A percentile compares a stretch with the other conserved stretches of the same genome.
Conservation (phyloP, 768 basidiomycete species). For the Rhodotorula babjevae region DNA sequence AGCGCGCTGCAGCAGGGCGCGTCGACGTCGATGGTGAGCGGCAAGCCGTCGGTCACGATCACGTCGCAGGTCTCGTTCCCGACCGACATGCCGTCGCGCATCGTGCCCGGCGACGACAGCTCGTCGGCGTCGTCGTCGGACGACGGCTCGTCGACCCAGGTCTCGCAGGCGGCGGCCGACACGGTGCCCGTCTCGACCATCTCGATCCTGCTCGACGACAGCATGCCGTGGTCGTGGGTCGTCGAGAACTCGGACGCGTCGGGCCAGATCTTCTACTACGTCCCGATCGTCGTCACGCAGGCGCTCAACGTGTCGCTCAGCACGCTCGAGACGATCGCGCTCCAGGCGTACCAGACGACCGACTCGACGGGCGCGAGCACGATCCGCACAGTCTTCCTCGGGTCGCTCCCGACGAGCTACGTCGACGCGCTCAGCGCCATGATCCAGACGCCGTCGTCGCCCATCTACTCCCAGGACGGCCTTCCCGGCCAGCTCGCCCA, state of each 20-base stretch:
- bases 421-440: conserved; percentile 59
- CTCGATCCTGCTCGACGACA: conserved; percentile 60
- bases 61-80: conserved; percentile 40
- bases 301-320: conserved; percentile 52
- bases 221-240: conserved; percentile 67
- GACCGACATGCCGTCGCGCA: conserved; percentile 40
- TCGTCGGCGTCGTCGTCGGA: background rate
- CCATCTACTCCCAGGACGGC: conserved; percentile 34
- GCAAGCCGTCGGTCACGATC: conserved; percentile 34
- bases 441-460: conserved; percentile 35
- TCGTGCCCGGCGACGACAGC: conserved; percentile 36
- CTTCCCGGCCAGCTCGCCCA: conserved; percentile 38
- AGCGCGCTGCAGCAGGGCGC: conserved; percentile 6
- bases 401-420: conserved; percentile 58
- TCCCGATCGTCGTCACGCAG: conserved; percentile 55
- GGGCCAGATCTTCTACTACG: conserved; percentile 71
- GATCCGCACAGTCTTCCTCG: conserved; percentile 68
- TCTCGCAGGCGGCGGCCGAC: conserved; percentile 20
- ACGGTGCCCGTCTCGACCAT: conserved; percentile 51
- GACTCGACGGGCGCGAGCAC: conserved; percentile 54
- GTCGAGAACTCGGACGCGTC: conserved; percentile 57
- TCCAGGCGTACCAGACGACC: conserved; percentile 61
- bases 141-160: conserved; percentile 1
- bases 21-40: conserved; percentile 15
- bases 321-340: conserved; percentile 55